These are phyloP conservation scores for Hymenoscyphus repandus DNA, from an alignment of 2,329 filamentous ascomycete species.

Conservation along the genomic window DNA sequence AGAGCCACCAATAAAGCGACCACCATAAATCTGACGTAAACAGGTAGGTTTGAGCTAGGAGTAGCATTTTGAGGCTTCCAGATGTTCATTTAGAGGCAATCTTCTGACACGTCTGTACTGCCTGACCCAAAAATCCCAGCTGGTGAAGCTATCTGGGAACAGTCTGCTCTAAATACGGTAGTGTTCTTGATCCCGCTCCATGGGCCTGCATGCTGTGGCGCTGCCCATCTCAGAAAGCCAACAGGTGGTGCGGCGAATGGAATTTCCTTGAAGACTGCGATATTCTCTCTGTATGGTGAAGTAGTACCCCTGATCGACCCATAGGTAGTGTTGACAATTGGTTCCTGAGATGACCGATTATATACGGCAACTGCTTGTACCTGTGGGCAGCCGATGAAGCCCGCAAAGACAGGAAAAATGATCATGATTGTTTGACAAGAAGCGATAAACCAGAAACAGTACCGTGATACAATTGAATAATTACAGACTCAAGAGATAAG, in stretches of 20 bases:
- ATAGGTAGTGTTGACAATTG: neutral
- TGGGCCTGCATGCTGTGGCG: neutral
- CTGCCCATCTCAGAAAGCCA: neutral
- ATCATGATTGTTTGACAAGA: too few species aligned
- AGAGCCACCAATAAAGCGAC: conserved; percentile 35
- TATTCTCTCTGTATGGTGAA: neutral
- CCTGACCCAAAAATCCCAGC: neutral
- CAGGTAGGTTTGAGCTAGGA: conserved; percentile 31
- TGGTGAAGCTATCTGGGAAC: neutral
- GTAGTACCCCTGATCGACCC: neutral
- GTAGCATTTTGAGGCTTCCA: conserved; percentile 17
- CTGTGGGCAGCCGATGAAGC: too few species aligned
- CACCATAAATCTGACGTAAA: conserved; percentile 41
- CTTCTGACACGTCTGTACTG: conserved; percentile 17
- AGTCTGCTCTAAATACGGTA: neutral
- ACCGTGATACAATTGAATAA: too few species aligned
- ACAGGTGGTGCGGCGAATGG: neutral
- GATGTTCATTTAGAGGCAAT: conserved; percentile 32
- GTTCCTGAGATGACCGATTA: neutral
- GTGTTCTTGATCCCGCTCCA: neutral
- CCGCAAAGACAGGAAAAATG: too few species aligned
- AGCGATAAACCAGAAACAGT: too few species aligned
- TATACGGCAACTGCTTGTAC: too few species aligned
- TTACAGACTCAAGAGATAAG: too few species aligned
- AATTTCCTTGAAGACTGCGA: neutral